Conservation (phyloP, 2,329 filamentous ascomycete species). For the Fusarium oligoseptatum region DNA sequence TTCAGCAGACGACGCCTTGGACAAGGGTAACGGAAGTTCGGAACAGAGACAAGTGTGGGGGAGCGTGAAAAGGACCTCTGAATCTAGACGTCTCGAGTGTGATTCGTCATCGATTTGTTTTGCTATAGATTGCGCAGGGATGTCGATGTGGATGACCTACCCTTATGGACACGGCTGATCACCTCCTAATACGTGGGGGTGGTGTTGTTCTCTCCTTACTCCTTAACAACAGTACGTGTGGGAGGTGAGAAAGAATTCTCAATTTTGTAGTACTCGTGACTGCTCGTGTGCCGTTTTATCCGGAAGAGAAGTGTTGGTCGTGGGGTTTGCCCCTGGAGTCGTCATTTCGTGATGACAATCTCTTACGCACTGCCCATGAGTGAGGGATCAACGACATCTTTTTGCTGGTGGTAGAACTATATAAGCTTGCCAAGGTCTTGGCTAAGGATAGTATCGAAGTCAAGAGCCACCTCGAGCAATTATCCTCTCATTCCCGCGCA, state of each 20-base stretch:
- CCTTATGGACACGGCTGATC: background rate
- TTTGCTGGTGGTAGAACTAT: background rate
- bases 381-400: background rate
- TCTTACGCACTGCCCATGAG: background rate
- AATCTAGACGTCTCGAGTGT: background rate
- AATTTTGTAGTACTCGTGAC: background rate
- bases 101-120: background rate
- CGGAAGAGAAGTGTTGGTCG: background rate
- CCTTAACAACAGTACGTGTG: background rate
- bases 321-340: background rate
- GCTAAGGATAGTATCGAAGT: background rate
- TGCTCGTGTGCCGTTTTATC: background rate
- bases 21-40: constrained; percentile 1
- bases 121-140: background rate
- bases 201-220: background rate
- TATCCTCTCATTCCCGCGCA: background rate
- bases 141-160: background rate
- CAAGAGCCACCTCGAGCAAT: background rate
- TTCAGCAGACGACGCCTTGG: background rate
- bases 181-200: background rate
- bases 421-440: background rate
- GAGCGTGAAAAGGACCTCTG: background rate
- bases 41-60: background rate
- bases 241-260: background rate
- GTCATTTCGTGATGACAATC: background rate